A percentile compares a stretch with the other conserved stretches of the same genome.
These are phyloP conservation scores for Claviceps sp. DNA, from an alignment of 2,329 filamentous ascomycete genomes.

Conservation along the genomic window DNA sequence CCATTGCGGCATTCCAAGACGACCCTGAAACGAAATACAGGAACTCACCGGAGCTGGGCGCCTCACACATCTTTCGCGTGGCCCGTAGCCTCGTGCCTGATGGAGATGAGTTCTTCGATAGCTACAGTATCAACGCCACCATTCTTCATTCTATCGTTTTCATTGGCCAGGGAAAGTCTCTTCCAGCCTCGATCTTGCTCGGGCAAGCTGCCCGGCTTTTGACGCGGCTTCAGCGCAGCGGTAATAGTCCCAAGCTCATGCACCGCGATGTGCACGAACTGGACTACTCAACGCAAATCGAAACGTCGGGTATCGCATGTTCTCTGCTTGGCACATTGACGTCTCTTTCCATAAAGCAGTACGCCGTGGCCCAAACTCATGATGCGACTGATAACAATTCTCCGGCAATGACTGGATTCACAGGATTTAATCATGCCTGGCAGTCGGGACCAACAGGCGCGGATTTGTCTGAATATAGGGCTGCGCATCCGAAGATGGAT, in stretches of 20 bases:
- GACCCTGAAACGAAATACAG: slow-evolving; percentile 5
- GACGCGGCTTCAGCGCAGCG: slow-evolving; percentile 14
- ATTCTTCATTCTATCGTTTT: slow-evolving; percentile 49
- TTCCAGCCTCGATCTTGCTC: slow-evolving; percentile 49
- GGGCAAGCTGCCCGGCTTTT: slow-evolving; percentile 44
- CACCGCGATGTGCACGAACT: background rate
- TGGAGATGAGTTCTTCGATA: slow-evolving; percentile 33
- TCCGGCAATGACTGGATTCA: background rate
- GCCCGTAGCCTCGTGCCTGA: slow-evolving; percentile 35
- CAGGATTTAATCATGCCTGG: slow-evolving; percentile 4
- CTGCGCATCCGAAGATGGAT: background rate
- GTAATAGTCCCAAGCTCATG: background rate
- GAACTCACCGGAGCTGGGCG: background rate
- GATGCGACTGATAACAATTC: background rate
- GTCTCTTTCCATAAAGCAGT: slow-evolving; percentile 1
- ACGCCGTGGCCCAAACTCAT: background rate
- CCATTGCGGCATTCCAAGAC: slow-evolving; percentile 43
- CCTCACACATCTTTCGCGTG: slow-evolving; percentile 32
- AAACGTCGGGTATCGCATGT: slow-evolving; percentile 34
- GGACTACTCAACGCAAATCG: slow-evolving; percentile 7
- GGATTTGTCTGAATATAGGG: background rate
- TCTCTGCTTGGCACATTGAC: slow-evolving; percentile 39
- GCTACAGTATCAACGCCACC: slow-evolving; percentile 24
- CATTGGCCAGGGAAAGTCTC: slow-evolving; percentile 42
- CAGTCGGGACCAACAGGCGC: background rate